Percentiles rank a stretch among this genome's conserved stretches.
These are phyloP conservation scores for Candida tropicalis DNA, from an alignment of 1,139 yeast species.

Conservation along the genomic window DNA sequence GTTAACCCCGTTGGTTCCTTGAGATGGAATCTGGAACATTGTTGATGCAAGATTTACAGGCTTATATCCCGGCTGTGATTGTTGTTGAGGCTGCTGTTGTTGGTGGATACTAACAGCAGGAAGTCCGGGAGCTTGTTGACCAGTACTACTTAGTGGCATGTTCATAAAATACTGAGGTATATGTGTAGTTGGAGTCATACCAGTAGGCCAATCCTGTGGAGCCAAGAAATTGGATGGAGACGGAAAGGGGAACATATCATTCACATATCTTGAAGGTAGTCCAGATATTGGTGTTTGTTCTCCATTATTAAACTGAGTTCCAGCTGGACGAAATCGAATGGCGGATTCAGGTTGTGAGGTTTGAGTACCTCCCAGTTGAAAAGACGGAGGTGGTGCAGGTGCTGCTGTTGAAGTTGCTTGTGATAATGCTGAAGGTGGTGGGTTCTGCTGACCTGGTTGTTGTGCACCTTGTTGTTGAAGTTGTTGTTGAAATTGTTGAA, in stretches of 20 bases:
- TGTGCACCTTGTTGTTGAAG: constrained; percentile 7
- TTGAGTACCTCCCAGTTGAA: constrained; percentile 7
- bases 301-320: constrained; percentile 26
- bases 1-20: constrained; percentile 1
- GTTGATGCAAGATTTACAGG: constrained; percentile 7
- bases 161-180: constrained; percentile 35
- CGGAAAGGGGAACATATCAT: constrained; percentile 59
- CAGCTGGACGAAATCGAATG: constrained; percentile 11
- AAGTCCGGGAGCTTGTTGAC: constrained; percentile 7
- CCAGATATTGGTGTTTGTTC: constrained; percentile 56
- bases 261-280: constrained; percentile 43
- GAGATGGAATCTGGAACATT: constrained; percentile 6
- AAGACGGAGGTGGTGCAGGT: constrained; percentile 7
- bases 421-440: constrained; percentile 4
- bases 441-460: constrained; percentile 16
- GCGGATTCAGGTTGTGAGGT: constrained; percentile 14
- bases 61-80: constrained; percentile 2
- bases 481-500: constrained; percentile 15
- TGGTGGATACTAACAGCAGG: not conserved
- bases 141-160: constrained; percentile 19
- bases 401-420: constrained; percentile 11
- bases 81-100: constrained; percentile 5
- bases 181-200: constrained; percentile 43
- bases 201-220: constrained; percentile 47
- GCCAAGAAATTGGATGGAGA: constrained; percentile 45